These are phyloP conservation scores for Beauveria scarabaeidicola DNA, from an alignment of 2,329 filamentous ascomycete species.

Conservation along the genomic window DNA sequence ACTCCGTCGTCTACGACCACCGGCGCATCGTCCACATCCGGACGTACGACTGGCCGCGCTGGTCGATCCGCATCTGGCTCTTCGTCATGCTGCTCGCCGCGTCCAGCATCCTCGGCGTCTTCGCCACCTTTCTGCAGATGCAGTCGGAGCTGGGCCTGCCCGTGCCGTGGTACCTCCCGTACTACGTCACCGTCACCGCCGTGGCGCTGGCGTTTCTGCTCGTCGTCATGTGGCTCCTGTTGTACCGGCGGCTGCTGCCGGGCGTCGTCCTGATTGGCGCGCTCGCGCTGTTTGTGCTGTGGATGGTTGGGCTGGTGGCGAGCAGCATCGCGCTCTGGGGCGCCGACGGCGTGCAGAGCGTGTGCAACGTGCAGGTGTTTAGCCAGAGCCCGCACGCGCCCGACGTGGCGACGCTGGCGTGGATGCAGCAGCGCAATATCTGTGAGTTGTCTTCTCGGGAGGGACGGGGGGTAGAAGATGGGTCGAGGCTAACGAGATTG, in stretches of 20 bases:
- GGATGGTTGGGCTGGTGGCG: conserved; percentile 57
- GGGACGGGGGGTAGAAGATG: not conserved
- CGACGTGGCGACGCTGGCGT: conserved; percentile 48
- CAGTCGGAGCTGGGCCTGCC: conserved; percentile 46
- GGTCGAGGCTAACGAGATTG: conserved; percentile 13
- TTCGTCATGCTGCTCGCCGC: conserved; percentile 55
- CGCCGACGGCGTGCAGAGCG: conserved; percentile 46
- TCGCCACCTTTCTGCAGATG: conserved; percentile 49
- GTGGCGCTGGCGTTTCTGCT: conserved; percentile 60
- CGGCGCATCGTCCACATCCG: conserved; percentile 38
- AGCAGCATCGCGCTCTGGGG: conserved; percentile 57
- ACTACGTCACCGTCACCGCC: conserved; percentile 50
- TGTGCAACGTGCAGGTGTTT: conserved; percentile 52
- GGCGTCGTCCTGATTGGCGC: conserved; percentile 55
- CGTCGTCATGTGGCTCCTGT: conserved; percentile 54
- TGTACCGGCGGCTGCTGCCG: conserved; percentile 50
- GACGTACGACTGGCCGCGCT: conserved; percentile 61
- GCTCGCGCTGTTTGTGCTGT: conserved; percentile 60
- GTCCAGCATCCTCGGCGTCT: conserved; percentile 52
- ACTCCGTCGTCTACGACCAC: conserved; percentile 36
- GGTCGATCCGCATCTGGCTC: conserved; percentile 60
- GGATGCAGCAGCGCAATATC: conserved; percentile 58
- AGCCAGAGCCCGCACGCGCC: conserved; percentile 40
- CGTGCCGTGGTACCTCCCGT: conserved; percentile 61
- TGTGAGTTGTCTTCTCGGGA: conserved; percentile 28